Evolutionary conservation across 176 grass and related monocot genomes (phyloP), one percentile per base, ranked within the genome.

Genomic region (Ampelocalamus luodianensis): DNA sequence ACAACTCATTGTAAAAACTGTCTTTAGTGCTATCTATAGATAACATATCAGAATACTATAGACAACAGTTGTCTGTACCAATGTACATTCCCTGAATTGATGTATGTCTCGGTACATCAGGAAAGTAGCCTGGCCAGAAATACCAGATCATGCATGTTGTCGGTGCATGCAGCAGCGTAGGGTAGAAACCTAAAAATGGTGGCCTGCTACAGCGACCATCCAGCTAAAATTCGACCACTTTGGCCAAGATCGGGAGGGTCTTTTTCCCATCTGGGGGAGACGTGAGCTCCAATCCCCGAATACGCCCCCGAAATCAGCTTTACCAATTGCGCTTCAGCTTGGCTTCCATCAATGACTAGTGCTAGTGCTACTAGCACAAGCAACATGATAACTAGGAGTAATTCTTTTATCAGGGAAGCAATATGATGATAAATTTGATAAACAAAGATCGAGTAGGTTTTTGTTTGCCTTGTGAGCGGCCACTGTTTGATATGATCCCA

Each of bases 271-370:
- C 22, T 8, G 6, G 26, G 68, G 56, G 22, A 74, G 81, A 76
- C 72, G 46, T 84, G 82, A 76, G 63, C n/a, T 84, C 71, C 72
- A 76, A 66, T 76, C 60, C 72, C 67, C 32, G 60, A 74, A 83
- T 74, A 62, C 15, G 6, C 38, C 12, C 39, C 1, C 6, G n/a
- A 80, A 74, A 65, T 49, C 70, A 63, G 70, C 55, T 48, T 62
- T 62, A 29, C 44, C 32, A 22, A 4, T 7, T 55, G 79, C 34
- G 15, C 80, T 82, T 82, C 29, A 29, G 79, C 79, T 71, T 82
- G 50, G 32, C 65, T 71, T 71, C 79, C 49, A 56, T 14, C 66
- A 40, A 65, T n/a, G 44, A 65, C 15, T 80, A 38, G 63, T 80
- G 79, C 39, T 23, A 34, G 77, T 36, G 37, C 55, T 43, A 29